Evolutionary conservation across 306 rosid species (phyloP).

Genomic region (Calophaca sinica): DNA sequence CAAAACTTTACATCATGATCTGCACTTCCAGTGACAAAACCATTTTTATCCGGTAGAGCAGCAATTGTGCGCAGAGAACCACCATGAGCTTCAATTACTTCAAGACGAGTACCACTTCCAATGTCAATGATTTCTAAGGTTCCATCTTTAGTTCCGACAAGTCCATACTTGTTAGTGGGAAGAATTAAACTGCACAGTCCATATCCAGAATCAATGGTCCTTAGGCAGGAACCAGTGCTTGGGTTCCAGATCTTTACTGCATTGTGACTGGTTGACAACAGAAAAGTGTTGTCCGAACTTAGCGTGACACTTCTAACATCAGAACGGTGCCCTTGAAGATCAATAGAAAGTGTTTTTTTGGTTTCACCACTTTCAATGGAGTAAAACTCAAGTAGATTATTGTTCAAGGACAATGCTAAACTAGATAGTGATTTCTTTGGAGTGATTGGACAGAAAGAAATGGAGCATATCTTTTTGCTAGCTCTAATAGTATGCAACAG

Average conservation of each 20-base stretch:
- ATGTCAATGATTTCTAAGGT: conserved; percentile 82
- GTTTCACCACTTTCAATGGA: conserved; percentile 62
- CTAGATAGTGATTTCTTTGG: conserved; percentile 78
- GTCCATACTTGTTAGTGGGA: conserved; percentile 82
- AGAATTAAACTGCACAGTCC: conserved; percentile 84
- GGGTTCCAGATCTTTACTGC: conserved; percentile 96
- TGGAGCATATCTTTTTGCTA: conserved; percentile 88
- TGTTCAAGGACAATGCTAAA: conserved; percentile 87
- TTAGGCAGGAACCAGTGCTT: conserved; percentile 88
- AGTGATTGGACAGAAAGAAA: conserved; percentile 79
- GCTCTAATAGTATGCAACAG: conserved; percentile 83
- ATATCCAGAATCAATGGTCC: conserved; percentile 89
- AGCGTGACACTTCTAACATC: conserved; percentile 89
- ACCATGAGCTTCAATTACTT: conserved; percentile 90
- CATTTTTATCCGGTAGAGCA: conserved; percentile 73
- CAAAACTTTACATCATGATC: conserved; percentile 95
- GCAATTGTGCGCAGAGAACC: conserved; percentile 73
- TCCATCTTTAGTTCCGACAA: conserved; percentile 95
- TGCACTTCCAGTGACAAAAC: conserved; percentile 92
- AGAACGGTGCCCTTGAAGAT: conserved; percentile 95
- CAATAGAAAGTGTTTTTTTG: conserved; percentile 66
- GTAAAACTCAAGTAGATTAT: conserved; percentile 81
- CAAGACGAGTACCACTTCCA: conserved; percentile 80
- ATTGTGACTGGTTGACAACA: conserved; percentile 97
- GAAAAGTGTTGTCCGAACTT: conserved; percentile 82